Percentiles rank a stretch among this genome's conserved stretches.
Conservation (phyloP, 257 asterid genomes). For the Nicotiana undulata region DNA sequence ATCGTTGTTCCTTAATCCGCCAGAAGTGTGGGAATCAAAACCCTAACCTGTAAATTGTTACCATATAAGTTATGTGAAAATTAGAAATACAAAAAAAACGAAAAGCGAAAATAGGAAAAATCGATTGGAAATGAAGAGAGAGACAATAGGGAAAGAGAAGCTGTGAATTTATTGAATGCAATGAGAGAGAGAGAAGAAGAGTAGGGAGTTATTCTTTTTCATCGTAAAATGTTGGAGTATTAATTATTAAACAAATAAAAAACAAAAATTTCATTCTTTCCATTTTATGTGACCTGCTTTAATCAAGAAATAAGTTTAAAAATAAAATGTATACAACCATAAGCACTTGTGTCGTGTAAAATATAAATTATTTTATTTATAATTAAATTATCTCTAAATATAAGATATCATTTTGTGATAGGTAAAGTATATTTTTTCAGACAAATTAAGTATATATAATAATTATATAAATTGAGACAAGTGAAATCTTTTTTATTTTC, state of each 20-base stretch:
- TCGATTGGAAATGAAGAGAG: conserved; percentile 16
- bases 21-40: conserved; percentile 32
- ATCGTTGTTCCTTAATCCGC: conserved; percentile 26
- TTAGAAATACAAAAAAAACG: conserved; percentile 4
- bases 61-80: neutral
- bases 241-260: neutral
- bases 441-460: too few species aligned
- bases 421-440: too few species aligned
- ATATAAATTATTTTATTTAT: too few species aligned
- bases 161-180: conserved; percentile 16
- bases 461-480: too few species aligned
- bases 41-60: conserved; percentile 20
- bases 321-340: too few species aligned
- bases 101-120: conserved; percentile 13
- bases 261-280: too few species aligned
- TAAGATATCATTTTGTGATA: too few species aligned
- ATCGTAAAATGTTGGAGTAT: neutral
- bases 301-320: too few species aligned
- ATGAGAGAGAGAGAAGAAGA: conserved; percentile 4
- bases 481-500: neutral
- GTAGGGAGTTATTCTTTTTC: neutral
- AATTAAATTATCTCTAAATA: too few species aligned
- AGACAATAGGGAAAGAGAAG: conserved; percentile 9
- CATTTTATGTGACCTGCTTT: too few species aligned
- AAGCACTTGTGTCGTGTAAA: too few species aligned